These are phyloP conservation scores for Calocybe gangraenosa DNA, from an alignment of 768 basidiomycete species.

Conservation along the genomic window DNA sequence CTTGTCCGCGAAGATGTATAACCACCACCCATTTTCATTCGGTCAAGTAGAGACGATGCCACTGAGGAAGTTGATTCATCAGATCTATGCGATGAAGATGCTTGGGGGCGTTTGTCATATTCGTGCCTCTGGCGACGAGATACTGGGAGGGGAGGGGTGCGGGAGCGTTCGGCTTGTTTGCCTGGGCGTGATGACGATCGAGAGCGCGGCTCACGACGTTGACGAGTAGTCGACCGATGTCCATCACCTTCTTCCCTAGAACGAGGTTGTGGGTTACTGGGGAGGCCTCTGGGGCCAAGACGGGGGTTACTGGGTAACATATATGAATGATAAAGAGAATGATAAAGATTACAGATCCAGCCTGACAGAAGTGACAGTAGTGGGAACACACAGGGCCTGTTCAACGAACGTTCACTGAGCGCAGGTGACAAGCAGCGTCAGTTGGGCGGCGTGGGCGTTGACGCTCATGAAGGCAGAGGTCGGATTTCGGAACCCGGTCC, in stretches of 20 bases:
- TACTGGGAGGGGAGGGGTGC: background rate
- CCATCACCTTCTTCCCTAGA: conserved; percentile 12
- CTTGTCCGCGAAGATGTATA: conserved; percentile 40
- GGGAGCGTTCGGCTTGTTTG: conserved; percentile 1
- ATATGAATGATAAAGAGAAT: background rate
- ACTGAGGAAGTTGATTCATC: conserved; percentile 7
- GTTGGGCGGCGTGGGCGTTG: background rate
- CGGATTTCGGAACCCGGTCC: too few relatives aligned
- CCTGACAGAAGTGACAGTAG: conserved; percentile 2
- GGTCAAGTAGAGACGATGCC: conserved; percentile 32
- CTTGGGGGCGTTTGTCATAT: background rate
- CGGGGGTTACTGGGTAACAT: conserved; percentile 19
- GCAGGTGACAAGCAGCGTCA: background rate
- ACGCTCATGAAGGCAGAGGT: background rate
- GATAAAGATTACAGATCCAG: conserved; percentile 9
- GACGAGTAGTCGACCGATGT: background rate
- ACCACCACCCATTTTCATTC: conserved; percentile 26
- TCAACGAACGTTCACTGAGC: background rate
- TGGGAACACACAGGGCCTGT: background rate
- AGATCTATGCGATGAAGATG: conserved; percentile 2
- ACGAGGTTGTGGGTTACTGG: conserved; percentile 28
- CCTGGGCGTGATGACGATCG: conserved; percentile 2
- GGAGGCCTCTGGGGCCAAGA: conserved; percentile 25
- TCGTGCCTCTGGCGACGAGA: background rate
- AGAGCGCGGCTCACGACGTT: background rate